Conservation (phyloP, 768 basidiomycete genomes). For the Trametes punicea region DNA sequence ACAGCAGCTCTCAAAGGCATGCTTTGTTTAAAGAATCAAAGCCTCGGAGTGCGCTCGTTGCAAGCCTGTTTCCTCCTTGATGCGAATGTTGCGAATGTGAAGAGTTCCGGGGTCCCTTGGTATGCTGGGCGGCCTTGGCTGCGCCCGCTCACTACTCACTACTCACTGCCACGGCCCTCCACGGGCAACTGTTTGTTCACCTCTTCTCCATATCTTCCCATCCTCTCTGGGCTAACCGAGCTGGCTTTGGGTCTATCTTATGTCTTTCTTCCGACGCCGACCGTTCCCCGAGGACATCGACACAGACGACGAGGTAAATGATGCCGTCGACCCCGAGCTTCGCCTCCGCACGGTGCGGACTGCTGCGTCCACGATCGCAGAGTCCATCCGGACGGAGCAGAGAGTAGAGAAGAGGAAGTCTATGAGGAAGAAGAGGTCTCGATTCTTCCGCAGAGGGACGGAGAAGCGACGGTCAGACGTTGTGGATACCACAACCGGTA, state of each 20-base stretch:
- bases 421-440: conserved; percentile 42
- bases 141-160: conserved; percentile 11
- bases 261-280: conserved; percentile 40
- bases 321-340: conserved; percentile 81
- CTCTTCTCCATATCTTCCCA: conserved; percentile 1
- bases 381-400: conserved; percentile 77
- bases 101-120: conserved; percentile 13
- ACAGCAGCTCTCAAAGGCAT: no score
- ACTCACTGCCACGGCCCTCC: conserved; percentile 15
- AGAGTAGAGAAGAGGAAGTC: conserved; percentile 58
- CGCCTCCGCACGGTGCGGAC: conserved; percentile 91
- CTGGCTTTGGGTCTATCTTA: conserved; percentile 23
- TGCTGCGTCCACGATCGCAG: conserved; percentile 85
- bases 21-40: no score
- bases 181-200: conserved; percentile 12
- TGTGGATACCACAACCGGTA: conserved; percentile 30
- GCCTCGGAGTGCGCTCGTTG: no score
- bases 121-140: conserved; percentile 17
- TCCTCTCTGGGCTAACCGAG: conserved; percentile 13
- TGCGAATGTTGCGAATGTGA: background rate
- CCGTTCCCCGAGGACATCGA: conserved; percentile 30
- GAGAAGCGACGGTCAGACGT: conserved; percentile 48
- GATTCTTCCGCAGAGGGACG: conserved; percentile 50
- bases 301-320: conserved; percentile 55
- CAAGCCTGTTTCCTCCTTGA: no score